phyloP scores from a whole-genome alignment of 495 filamentous ascomycete genomes.

The Lasiosphaeria miniovina region DNA sequence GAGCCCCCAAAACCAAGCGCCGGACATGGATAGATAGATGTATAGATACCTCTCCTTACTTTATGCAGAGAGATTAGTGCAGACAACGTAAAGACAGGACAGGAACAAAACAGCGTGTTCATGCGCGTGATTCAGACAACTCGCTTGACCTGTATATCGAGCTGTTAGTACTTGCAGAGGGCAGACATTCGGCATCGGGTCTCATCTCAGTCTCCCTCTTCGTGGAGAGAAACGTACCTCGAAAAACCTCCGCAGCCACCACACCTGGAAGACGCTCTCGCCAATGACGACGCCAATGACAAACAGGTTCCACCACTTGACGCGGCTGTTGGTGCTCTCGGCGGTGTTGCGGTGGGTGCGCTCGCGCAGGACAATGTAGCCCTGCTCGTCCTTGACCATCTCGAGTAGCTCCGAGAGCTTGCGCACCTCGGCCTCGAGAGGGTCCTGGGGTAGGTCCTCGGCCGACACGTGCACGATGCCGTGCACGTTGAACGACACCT shows the following conservation, averaged over 20 bases:
- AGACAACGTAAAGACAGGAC: constrained; percentile 15
- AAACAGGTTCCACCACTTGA: constrained; percentile 99
- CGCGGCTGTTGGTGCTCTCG: constrained; percentile 93
- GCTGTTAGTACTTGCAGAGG: constrained; percentile 6
- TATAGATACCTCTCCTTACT: constrained; percentile 9
- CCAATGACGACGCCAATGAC: constrained; percentile 86
- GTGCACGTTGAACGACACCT: constrained; percentile 98
- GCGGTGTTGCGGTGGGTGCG: constrained; percentile 96
- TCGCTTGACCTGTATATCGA: constrained; percentile 30
- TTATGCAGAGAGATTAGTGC: neutral
- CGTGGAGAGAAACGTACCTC: constrained; percentile 59
- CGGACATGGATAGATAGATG: neutral
- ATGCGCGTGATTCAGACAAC: constrained; percentile 24
- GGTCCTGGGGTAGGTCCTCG: constrained; percentile 76
- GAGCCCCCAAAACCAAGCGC: constrained; percentile 10
- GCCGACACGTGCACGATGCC: constrained; percentile 97
- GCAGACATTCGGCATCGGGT: constrained; percentile 1
- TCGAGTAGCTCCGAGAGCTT: constrained; percentile 78
- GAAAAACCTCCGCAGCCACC: constrained; percentile 98
- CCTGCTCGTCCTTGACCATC: constrained; percentile 95
- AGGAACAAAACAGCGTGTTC: constrained; percentile 7
- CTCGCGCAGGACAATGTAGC: constrained; percentile 93
- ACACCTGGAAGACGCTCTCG: constrained; percentile 96
- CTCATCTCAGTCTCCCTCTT: neutral
- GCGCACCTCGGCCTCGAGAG: constrained; percentile 88